These are phyloP conservation scores for Rhizophora mangle DNA, from an alignment of 345 rosid species.

Conservation along the genomic window DNA sequence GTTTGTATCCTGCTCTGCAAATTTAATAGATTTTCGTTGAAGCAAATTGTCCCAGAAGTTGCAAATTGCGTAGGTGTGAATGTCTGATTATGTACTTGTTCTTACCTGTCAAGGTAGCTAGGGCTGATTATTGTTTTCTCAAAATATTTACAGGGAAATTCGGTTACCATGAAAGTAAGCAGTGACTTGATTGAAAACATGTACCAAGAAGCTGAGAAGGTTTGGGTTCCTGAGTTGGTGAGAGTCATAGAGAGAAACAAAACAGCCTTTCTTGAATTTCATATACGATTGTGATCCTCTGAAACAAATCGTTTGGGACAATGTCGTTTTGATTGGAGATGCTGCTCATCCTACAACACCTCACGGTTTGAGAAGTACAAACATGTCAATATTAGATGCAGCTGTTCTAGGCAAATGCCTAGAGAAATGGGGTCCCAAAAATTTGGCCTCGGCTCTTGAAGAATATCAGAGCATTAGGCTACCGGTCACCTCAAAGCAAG, in stretches of 20 bases:
- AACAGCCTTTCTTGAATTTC: constrained; percentile 72
- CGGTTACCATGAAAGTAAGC: constrained; percentile 62
- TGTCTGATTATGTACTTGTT: no score
- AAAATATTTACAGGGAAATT: constrained; percentile 42
- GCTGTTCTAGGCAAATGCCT: constrained; percentile 64
- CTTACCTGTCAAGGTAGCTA: background rate
- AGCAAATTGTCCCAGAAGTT: no score
- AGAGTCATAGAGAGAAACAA: constrained; percentile 57
- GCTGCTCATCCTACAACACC: constrained; percentile 87
- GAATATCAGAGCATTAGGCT: constrained; percentile 63
- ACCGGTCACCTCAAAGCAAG: constrained; percentile 63
- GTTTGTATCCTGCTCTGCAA: background rate
- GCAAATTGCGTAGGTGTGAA: no score
- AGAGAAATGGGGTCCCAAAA: constrained; percentile 44
- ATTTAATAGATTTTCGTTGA: no score
- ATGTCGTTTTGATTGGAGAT: constrained; percentile 63
- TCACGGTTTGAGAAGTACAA: constrained; percentile 75
- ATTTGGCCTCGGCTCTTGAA: constrained; percentile 48
- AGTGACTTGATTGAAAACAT: constrained; percentile 51
- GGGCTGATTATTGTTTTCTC: background rate
- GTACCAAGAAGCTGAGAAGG: constrained; percentile 58
- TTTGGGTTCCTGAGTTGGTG: constrained; percentile 65
- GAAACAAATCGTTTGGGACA: constrained; percentile 45
- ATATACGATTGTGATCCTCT: constrained; percentile 75
- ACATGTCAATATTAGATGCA: constrained; percentile 77